Evolutionary conservation across 169 alveolate species (phyloP).

Genomic region (Theileria parva): DNA sequence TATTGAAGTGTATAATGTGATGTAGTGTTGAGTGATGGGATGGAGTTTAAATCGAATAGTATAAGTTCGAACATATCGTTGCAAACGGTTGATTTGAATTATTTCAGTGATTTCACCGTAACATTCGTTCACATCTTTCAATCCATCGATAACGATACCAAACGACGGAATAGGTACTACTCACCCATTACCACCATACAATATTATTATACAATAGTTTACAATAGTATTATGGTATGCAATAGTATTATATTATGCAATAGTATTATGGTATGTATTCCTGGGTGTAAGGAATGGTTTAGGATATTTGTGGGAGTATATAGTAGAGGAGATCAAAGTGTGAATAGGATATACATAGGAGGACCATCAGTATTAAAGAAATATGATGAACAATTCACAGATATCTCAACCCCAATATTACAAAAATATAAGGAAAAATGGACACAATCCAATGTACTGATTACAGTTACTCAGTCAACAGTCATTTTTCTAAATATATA

Average conservation of each 20-base stretch:
- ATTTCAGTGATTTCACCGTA: slow-evolving; percentile 62
- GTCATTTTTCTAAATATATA: too few relatives aligned
- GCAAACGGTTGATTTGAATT: slow-evolving; percentile 42
- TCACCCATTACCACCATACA: too few relatives aligned
- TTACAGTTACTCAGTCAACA: too few relatives aligned
- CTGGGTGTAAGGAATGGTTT: too few relatives aligned
- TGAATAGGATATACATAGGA: slow-evolving; percentile 48
- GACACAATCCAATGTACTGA: slow-evolving; percentile 48
- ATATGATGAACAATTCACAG: slow-evolving; percentile 61
- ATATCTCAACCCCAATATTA: slow-evolving; percentile 50
- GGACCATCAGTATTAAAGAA: slow-evolving; percentile 50
- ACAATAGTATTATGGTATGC: too few relatives aligned
- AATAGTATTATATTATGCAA: too few relatives aligned
- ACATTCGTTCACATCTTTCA: slow-evolving; percentile 62
- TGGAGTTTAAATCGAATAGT: slow-evolving; percentile 33
- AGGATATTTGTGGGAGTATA: slow-evolving; percentile 45
- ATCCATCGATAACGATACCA: slow-evolving; percentile 46
- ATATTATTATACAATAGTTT: too few relatives aligned
- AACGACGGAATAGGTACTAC: slow-evolving; percentile 32
- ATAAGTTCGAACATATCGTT: slow-evolving; percentile 34
- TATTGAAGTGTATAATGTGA: too few relatives aligned
- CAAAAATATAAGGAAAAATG: slow-evolving; percentile 59
- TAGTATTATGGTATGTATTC: too few relatives aligned
- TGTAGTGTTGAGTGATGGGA: slow-evolving; percentile 15
- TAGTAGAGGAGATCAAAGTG: slow-evolving; percentile 23